Evolutionary conservation across 1,139 yeast genomes (phyloP).

Genomic region (Taiozyma sp.): DNA sequence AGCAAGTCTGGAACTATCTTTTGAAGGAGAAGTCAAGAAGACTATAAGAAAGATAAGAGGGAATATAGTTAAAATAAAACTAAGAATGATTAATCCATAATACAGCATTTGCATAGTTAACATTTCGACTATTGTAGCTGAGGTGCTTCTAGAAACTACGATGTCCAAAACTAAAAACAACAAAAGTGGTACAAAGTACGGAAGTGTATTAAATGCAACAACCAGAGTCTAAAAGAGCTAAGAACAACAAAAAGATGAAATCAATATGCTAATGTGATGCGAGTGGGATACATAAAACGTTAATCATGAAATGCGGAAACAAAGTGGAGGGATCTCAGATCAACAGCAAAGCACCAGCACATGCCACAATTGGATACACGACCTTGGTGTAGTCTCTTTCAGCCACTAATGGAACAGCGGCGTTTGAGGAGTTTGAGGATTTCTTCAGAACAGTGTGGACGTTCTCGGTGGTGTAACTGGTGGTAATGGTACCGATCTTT

Average conservation of each 20-base stretch:
- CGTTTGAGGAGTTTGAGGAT: constrained; percentile 2
- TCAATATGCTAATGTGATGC: neutral
- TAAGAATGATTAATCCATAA: neutral
- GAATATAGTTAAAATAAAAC: constrained; percentile 6
- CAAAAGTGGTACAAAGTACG: neutral
- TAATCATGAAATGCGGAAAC: neutral
- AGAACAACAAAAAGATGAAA: neutral
- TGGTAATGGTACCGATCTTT: neutral
- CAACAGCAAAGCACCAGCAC: constrained; percentile 6
- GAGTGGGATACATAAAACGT: neutral
- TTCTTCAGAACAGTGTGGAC: neutral
- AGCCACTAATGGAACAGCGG: constrained; percentile 1
- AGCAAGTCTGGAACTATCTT: neutral
- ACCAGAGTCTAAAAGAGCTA: neutral
- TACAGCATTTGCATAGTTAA: constrained; percentile 1
- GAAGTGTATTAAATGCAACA: neutral
- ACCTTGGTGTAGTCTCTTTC: neutral
- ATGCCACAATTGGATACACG: constrained; percentile 4
- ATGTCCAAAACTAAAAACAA: neutral
- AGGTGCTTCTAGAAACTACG: neutral
- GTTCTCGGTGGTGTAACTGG: constrained; percentile 1
- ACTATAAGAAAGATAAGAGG: constrained; percentile 11
- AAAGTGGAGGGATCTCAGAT: neutral
- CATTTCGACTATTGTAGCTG: neutral
- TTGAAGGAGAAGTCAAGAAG: constrained; percentile 4